These are phyloP conservation scores for Tylopilus plumbeoviolaceoides DNA, from an alignment of 768 basidiomycete species.

Conservation along the genomic window DNA sequence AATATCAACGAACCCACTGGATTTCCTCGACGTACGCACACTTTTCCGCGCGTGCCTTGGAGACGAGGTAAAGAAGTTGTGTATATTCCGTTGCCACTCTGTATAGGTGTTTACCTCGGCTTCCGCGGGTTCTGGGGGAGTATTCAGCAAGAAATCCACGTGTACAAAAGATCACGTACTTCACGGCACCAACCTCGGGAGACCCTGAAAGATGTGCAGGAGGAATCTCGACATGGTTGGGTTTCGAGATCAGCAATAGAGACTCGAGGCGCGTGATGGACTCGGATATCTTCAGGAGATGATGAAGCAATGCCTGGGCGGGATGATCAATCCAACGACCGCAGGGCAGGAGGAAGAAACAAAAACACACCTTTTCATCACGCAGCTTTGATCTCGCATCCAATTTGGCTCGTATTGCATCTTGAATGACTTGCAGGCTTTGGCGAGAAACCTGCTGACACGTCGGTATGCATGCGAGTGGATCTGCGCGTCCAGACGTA, in stretches of 20 bases:
- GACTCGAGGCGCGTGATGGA: conserved; percentile 85
- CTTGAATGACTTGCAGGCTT: conserved; percentile 64
- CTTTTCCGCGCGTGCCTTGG: conserved; percentile 73
- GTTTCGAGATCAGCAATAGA: conserved; percentile 65
- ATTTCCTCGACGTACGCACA: conserved; percentile 81
- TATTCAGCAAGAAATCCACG: neutral
- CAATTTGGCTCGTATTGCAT: conserved; percentile 74
- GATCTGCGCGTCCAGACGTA: conserved; percentile 34
- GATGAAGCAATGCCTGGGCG: conserved; percentile 71
- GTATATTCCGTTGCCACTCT: conserved; percentile 89
- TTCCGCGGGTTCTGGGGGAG: conserved; percentile 48
- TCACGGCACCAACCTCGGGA: conserved; percentile 36
- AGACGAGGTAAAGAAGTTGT: conserved; percentile 85
- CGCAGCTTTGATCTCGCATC: conserved; percentile 69
- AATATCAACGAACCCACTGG: conserved; percentile 65
- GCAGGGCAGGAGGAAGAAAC: neutral
- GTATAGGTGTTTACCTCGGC: conserved; percentile 73
- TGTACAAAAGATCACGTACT: conserved; percentile 14
- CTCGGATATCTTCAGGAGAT: conserved; percentile 90
- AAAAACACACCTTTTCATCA: conserved; percentile 66
- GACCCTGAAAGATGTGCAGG: conserved; percentile 27
- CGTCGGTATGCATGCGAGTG: neutral
- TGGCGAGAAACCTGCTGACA: conserved; percentile 48
- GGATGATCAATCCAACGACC: neutral
- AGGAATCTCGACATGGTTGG: conserved; percentile 29